Base-by-base conservation (phyloP, 257 asterid species). In the Thymus mandschuricus region DNA sequence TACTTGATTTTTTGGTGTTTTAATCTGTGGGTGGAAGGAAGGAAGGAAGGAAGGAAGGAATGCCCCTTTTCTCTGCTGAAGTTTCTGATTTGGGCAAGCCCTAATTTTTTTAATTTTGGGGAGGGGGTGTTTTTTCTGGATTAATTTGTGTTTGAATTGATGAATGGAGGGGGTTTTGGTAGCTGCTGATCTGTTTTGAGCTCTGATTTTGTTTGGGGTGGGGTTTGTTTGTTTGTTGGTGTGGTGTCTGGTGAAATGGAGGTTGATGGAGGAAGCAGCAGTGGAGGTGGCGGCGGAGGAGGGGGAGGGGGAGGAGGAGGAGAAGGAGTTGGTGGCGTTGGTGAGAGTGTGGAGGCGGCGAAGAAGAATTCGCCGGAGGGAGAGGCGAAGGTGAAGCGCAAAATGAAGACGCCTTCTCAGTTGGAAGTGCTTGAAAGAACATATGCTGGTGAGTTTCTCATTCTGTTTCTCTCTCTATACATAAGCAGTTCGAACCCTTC, bases 341-440 rank as follows among this genome's bases (percentile, higher is more conserved):
- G 78, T 15, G 77, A 5, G 38, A 77, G 69, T 63, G 80, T 71
- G 74, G 93, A 69, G 73, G 60, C 57, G 66, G 86, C 78, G 81
- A 82, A 79, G 80, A 84, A 80, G 85, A 76, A 71, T 73, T 28
- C 66, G 61, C 72, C 82, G 6, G 94, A 75, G 60, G 89, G 85
- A 40, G 96, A 86, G 76, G 79, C 86, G 31, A 88, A 73, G 79
- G 86, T 78, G 51, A 92, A 90, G 83, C 87, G 97, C 74, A 86
- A 84, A 81, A 90, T 90, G 96, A 92, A 90, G 85, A 92, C 98
- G 60, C 88, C 97, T 74, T 81, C 87, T 55, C 97, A 90, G 88
- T 80, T 88, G 82, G 92, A 92, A 78, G 73, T 84, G 72, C 97
- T 92, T 13, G 97, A 92, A 76, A 87, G 82, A 74, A 85, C 95